Evolutionary conservation across 345 rosid species (phyloP).

Genomic region (Geranium brycei): DNA sequence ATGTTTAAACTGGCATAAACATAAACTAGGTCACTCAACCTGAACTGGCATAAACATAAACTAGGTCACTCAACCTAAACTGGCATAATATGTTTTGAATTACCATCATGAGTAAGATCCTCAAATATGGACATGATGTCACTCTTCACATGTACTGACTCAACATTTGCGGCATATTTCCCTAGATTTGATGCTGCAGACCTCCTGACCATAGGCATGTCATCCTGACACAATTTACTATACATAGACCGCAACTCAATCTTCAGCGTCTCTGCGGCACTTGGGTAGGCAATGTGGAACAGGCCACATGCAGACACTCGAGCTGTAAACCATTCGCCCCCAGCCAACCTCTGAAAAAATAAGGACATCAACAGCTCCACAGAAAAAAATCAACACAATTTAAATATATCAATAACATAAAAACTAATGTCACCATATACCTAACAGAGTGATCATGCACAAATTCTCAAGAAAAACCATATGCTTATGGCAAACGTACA

Average conservation of each 20-base stretch:
- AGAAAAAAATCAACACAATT: too few species aligned
- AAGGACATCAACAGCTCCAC: too few species aligned
- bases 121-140: slow-evolving; percentile 86
- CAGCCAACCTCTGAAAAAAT: slow-evolving; percentile 60
- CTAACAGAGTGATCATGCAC: neutral
- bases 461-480: too few species aligned
- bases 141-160: slow-evolving; percentile 60
- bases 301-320: slow-evolving; percentile 92
- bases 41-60: too few species aligned
- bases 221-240: slow-evolving; percentile 86
- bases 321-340: slow-evolving; percentile 97
- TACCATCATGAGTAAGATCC: slow-evolving; percentile 96
- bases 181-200: slow-evolving; percentile 90
- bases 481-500: too few species aligned
- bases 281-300: slow-evolving; percentile 80
- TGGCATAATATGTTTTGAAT: slow-evolving; percentile 5
- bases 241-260: slow-evolving; percentile 59
- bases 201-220: slow-evolving; percentile 98
- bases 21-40: too few species aligned
- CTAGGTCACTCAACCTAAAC: too few species aligned
- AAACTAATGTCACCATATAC: neutral
- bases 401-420: too few species aligned
- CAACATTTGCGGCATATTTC: slow-evolving; percentile 93
- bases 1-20: neutral
- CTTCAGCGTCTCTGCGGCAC: slow-evolving; percentile 65